Evolutionary conservation across 495 filamentous ascomycete genomes (phyloP).

Genomic region (Annulohypoxylon bovei): DNA sequence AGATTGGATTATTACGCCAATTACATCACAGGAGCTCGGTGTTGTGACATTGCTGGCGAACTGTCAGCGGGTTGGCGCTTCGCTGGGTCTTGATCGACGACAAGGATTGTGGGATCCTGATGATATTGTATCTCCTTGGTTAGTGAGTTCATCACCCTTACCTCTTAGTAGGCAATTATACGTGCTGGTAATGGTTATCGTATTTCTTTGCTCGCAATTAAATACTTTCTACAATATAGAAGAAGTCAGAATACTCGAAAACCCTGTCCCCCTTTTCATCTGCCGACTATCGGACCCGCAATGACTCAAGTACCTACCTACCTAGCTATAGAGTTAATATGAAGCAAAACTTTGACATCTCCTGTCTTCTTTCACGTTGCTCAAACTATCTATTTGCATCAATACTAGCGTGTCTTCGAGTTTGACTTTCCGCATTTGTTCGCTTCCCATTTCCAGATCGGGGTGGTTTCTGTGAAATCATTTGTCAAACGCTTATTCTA

Average conservation of each 20-base stretch:
- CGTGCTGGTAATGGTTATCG: neutral
- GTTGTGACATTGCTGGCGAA: conserved; percentile 32
- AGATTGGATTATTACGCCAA: conserved; percentile 29
- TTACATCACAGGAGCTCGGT: conserved; percentile 13
- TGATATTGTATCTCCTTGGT: conserved; percentile 16
- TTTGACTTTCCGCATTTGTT: conserved; percentile 41
- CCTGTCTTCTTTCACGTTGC: conserved; percentile 29
- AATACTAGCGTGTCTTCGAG: conserved; percentile 23
- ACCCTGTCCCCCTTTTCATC: conserved; percentile 15
- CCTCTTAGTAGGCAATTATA: conserved; percentile 9
- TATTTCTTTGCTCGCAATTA: neutral
- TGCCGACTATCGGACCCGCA: conserved; percentile 23
- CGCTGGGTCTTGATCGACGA: conserved; percentile 35
- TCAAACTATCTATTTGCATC: conserved; percentile 37
- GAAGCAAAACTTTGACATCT: conserved; percentile 29
- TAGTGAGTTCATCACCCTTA: conserved; percentile 9
- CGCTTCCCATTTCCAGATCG: conserved; percentile 48
- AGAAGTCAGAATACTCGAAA: conserved; percentile 10
- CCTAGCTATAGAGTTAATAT: conserved; percentile 14
- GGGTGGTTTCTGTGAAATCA: conserved; percentile 36
- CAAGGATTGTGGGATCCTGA: conserved; percentile 27
- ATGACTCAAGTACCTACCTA: neutral
- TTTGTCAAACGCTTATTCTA: conserved; percentile 31
- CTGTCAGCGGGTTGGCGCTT: conserved; percentile 42
- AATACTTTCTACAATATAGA: neutral